Base-by-base conservation (phyloP, 2,329 filamentous ascomycete species). In the Anisogramma anomala region DNA sequence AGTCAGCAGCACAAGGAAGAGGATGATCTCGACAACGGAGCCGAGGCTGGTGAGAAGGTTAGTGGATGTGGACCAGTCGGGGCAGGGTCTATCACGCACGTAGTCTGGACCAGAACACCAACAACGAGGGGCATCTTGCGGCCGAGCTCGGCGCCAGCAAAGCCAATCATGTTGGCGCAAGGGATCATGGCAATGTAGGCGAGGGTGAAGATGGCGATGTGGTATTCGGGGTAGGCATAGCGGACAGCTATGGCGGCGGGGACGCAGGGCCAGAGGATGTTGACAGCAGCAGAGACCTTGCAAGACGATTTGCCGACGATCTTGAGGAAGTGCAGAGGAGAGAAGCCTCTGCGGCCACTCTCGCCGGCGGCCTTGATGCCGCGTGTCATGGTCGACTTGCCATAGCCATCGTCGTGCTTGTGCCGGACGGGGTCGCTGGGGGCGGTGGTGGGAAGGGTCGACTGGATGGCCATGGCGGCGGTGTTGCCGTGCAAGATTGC, bases 181-280 rank as follows among this genome's bases (percentile, higher is more conserved):
- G 82, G 83, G 2, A 87, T 67, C 79, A 87, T 87, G 50, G 80
- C 80, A 46, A 87, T 72, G 55, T 86, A 87, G 35, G 79, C 78
- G 43, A 84, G 68, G 37, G 73, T 67, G 60, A 87, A 87, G 39
- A 79, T 74, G 58, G 72, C 69, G 1, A 83, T 61, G 50, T 82
- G 68, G 44, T 70, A 47, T 8, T 59, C 53, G 4, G 49, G 43
- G n/a, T n/a, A n/a, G 17, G 54, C 52, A 31, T 60, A 77, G 54
- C 60, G 65, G 39, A 84, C 63, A n/a, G 68, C 77, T 49, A 87
- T 77, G 14, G 81, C 82, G 22, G 74, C 75, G 6, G 82, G 81
- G 2, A 86, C 82, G 46, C 84, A 67, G 4, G 82, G 82, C 82
- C 82, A 87, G 26, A 87, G 68, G 19, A 84, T 52, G 55, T 86